Conservation (phyloP, 1,284 basidiomycete species). For the Pseudozyma thailandica region DNA sequence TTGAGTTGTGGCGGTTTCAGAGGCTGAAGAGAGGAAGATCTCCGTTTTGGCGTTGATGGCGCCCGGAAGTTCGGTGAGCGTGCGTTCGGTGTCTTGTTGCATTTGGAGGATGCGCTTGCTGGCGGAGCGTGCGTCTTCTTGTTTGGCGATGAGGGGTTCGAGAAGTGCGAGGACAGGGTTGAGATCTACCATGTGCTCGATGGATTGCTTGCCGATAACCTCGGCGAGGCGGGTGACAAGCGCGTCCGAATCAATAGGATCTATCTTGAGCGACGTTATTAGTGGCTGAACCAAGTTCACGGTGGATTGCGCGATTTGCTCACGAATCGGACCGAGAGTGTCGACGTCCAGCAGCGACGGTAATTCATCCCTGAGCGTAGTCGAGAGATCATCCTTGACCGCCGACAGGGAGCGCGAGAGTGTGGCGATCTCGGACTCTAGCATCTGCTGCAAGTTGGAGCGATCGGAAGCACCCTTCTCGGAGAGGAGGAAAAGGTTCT, state of each 20-base stretch:
- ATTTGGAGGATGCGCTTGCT: slow-evolving; percentile 47
- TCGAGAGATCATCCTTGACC: slow-evolving; percentile 11
- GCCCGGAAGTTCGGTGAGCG: slow-evolving; percentile 46
- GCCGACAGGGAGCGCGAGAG: slow-evolving; percentile 27
- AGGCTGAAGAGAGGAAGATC: slow-evolving; percentile 48
- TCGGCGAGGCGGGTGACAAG: slow-evolving; percentile 36
- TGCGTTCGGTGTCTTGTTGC: slow-evolving; percentile 54
- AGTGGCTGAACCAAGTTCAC: slow-evolving; percentile 39
- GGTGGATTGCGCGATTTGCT: slow-evolving; percentile 39
- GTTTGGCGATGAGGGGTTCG: slow-evolving; percentile 56
- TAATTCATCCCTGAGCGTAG: slow-evolving; percentile 33
- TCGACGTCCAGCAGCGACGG: slow-evolving; percentile 46
- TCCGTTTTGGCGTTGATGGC: slow-evolving; percentile 62
- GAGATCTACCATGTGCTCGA: slow-evolving; percentile 57
- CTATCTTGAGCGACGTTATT: slow-evolving; percentile 42
- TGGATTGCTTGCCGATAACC: slow-evolving; percentile 54
- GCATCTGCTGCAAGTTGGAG: slow-evolving; percentile 34
- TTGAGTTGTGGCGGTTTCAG: slow-evolving; percentile 21
- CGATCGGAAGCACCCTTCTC: slow-evolving; percentile 39
- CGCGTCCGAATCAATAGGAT: slow-evolving; percentile 49
- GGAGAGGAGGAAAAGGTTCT: slow-evolving; percentile 36
- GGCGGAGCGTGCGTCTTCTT: slow-evolving; percentile 43
- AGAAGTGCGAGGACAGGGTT: slow-evolving; percentile 57
- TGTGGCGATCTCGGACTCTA: slow-evolving; percentile 21
- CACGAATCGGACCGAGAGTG: no score